Evolutionary conservation across 768 basidiomycete species (phyloP).

Genomic region (Termitomyces sp.): DNA sequence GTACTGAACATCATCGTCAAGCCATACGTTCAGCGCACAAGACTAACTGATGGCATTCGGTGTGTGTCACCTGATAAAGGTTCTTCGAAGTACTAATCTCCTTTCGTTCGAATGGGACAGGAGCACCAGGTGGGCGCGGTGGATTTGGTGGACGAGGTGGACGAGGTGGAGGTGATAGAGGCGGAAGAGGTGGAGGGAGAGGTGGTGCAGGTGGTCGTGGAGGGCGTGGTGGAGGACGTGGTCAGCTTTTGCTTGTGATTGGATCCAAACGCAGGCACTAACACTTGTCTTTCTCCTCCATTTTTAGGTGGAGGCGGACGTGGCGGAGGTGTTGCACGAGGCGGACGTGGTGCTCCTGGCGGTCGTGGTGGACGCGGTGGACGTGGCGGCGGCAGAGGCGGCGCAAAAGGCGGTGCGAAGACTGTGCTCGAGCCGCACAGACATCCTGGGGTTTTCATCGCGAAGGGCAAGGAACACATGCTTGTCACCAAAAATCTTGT

Average conservation of each 20-base stretch:
- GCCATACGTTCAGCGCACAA: background rate
- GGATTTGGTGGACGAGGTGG: constrained; percentile 52
- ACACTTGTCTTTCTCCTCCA: background rate
- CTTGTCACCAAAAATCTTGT: constrained; percentile 97
- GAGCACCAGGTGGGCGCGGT: constrained; percentile 70
- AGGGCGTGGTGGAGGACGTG: constrained; percentile 35
- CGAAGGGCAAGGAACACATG: constrained; percentile 95
- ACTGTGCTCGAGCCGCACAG: constrained; percentile 94
- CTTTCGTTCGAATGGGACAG: constrained; percentile 15
- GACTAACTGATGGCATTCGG: constrained; percentile 21
- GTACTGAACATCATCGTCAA: constrained; percentile 4
- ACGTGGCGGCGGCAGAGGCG: constrained; percentile 54
- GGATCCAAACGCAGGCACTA: background rate
- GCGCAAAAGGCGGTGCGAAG: constrained; percentile 76
- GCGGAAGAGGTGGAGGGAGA: constrained; percentile 32
- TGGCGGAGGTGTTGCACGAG: constrained; percentile 21
- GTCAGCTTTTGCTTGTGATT: constrained; percentile 12
- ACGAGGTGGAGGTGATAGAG: constrained; percentile 22
- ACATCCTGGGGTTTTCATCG: constrained; percentile 93
- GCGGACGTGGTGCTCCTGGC: constrained; percentile 34
- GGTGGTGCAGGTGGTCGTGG: constrained; percentile 32
- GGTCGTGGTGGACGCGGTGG: constrained; percentile 39
- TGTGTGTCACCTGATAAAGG: background rate
- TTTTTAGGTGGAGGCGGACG: constrained; percentile 19
- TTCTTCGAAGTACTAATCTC: background rate